These are phyloP conservation scores for Metarhizium robertsii DNA, from an alignment of 2,329 filamentous ascomycete genomes.

Conservation along the genomic window DNA sequence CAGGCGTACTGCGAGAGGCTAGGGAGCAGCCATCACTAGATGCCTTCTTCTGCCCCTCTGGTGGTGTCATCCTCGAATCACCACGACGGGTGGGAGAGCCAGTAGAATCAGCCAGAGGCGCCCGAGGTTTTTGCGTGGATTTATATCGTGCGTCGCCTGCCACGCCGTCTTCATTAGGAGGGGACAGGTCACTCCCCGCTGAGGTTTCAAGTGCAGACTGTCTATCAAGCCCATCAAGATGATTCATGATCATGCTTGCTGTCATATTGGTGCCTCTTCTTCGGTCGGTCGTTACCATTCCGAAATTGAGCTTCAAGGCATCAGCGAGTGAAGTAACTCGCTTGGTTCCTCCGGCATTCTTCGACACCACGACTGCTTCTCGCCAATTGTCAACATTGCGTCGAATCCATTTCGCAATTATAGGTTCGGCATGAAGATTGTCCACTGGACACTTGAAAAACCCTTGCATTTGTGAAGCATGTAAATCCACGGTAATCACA, in stretches of 20 bases:
- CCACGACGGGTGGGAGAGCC: conserved; percentile 32
- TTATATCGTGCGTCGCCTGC: conserved; percentile 11
- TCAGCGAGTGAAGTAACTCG: conserved; percentile 93
- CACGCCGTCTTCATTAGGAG: conserved; percentile 12
- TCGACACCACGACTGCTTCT: conserved; percentile 92
- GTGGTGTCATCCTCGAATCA: conserved; percentile 11
- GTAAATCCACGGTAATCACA: conserved; percentile 93
- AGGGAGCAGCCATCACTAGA: conserved; percentile 10
- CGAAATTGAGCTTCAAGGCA: conserved; percentile 93
- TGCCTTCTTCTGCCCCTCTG: conserved; percentile 7
- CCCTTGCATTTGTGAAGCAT: conserved; percentile 97
- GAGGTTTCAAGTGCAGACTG: conserved; percentile 31
- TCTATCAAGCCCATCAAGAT: conserved; percentile 51
- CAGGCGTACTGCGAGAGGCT: conserved; percentile 16
- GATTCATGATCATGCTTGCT: conserved; percentile 67
- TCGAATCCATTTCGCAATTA: conserved; percentile 92
- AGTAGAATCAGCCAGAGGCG: conserved; percentile 28
- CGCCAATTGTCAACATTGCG: conserved; percentile 81
- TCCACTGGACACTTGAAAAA: conserved; percentile 98
- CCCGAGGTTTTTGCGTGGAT: conserved; percentile 6
- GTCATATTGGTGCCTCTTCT: conserved; percentile 62
- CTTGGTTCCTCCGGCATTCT: conserved; percentile 96
- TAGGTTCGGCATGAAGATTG: conserved; percentile 90
- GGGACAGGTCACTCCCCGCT: conserved; percentile 11
- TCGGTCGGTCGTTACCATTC: conserved; percentile 83